Base-by-base conservation (phyloP, 257 asterid species). In the Mentha longifolia region DNA sequence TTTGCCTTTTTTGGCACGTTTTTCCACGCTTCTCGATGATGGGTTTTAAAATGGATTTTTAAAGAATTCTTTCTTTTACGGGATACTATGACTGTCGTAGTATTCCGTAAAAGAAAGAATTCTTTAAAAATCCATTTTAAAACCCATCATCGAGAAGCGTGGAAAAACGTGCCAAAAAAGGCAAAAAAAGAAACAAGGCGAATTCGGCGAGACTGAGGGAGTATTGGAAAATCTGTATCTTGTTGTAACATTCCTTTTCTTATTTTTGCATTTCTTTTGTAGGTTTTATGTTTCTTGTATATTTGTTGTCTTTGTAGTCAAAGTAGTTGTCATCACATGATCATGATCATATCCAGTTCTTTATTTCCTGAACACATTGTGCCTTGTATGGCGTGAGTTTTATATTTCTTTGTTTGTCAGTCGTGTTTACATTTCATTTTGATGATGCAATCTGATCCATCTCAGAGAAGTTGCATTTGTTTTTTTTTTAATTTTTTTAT, bases 251-350 rank as follows among this genome's bases (percentile, higher is more conserved):
- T 35, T 42, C 4, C 25, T 22, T 22, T 73, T 73, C 62, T 28
- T 28, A 28, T 19, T 56, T 30, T 41, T 42, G 50, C n/a, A 16
- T 31, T 28, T 39, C 16, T 37, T 51, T 5, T 37, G 55, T 37
- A 61, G 49, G 13, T 31, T 68, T 41, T 20, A 12, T 17, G 11
- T 50, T 66, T 42, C 67, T 59, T 47, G 28, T 68, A 28, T 68
- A 16, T 52, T 65, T 5, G 8, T 6, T 35, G 6, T 43, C 11
- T 28, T 16, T 56, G 33, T 56, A 54, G 52, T 51, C 65, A 3
- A 6, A 56, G 60, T 52, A 47, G 51, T 30, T 50, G 35, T 57
- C 5, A 14, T 30, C 20, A 33, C 33, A n/a, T 20, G 4, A 56
- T 25, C 17, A 56, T 25, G 16, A 35, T 68, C 52, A 28, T 61